These are phyloP conservation scores for Exophiala sp. DNA, from an alignment of 2,329 filamentous ascomycete genomes.

Conservation along the genomic window DNA sequence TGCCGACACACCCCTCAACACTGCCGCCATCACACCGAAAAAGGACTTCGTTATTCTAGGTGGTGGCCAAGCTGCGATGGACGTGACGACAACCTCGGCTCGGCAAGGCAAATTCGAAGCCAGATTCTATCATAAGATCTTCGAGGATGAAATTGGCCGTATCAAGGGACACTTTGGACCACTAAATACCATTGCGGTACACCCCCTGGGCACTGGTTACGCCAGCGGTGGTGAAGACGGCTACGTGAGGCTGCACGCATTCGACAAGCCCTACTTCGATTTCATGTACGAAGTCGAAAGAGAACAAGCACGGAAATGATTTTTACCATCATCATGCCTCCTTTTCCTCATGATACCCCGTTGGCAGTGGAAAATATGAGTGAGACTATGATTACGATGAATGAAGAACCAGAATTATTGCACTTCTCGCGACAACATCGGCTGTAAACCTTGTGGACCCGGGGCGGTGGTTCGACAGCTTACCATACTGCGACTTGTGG, in stretches of 20 bases:
- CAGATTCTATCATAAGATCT: constrained; percentile 99
- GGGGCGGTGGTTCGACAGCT: not conserved
- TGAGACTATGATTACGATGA: not conserved
- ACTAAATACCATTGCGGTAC: constrained; percentile 89
- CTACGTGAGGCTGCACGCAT: constrained; percentile 96
- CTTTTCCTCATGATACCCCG: constrained; percentile 14
- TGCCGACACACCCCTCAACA: constrained; percentile 93
- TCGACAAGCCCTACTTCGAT: constrained; percentile 97
- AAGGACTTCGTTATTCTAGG: constrained; percentile 98
- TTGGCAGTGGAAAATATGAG: constrained; percentile 1
- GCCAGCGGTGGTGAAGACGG: constrained; percentile 95
- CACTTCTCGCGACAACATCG: not conserved
- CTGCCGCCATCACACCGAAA: constrained; percentile 84
- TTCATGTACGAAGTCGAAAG: constrained; percentile 98
- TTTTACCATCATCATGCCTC: not conserved
- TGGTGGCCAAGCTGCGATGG: constrained; percentile 97
- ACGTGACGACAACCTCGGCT: constrained; percentile 89
- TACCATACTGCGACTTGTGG: too few species aligned
- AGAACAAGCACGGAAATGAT: constrained; percentile 53
- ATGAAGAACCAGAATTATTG: not conserved
- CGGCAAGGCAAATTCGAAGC: constrained; percentile 99
- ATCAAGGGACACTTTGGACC: constrained; percentile 96
- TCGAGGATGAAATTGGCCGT: constrained; percentile 96
- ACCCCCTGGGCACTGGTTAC: constrained; percentile 87
- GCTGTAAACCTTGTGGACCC: not conserved